Conservation (phyloP, 2,329 filamentous ascomycete genomes). For the Alternaria tenuissima region DNA sequence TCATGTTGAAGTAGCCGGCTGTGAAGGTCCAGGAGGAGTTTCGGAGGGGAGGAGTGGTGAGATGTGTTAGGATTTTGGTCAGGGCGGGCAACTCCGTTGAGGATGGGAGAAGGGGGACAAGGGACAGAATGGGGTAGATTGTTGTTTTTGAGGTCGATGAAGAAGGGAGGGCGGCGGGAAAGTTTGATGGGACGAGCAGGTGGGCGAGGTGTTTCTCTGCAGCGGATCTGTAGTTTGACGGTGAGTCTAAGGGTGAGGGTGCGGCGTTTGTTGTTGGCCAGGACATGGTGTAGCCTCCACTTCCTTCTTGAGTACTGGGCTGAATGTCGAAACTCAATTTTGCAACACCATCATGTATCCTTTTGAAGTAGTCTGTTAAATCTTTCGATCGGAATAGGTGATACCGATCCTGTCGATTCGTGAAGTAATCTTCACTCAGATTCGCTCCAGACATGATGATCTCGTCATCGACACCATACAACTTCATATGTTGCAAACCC, state of each 20-base stretch:
- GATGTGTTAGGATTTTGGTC: conserved; percentile 75
- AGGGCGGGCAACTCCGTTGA: conserved; percentile 91
- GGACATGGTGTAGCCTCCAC: conserved; percentile 62
- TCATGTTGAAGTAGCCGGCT: conserved; percentile 98
- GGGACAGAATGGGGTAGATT: conserved; percentile 87
- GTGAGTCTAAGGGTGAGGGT: conserved; percentile 75
- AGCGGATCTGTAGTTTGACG: conserved; percentile 72
- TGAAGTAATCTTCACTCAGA: conserved; percentile 92
- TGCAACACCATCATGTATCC: conserved; percentile 78
- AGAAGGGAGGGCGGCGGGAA: conserved; percentile 43
- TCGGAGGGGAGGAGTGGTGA: conserved; percentile 70
- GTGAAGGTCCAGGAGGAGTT: conserved; percentile 93
- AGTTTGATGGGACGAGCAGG: conserved; percentile 67
- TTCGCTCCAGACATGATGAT: conserved; percentile 92
- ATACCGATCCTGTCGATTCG: conserved; percentile 92
- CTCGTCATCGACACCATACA: conserved; percentile 95
- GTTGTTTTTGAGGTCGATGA: conserved; percentile 47
- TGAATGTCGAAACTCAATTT: conserved; percentile 82
- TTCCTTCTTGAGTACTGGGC: conserved; percentile 62
- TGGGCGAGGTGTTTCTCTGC: conserved; percentile 73
- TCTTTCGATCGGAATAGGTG: conserved; percentile 84
- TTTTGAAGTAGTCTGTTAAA: conserved; percentile 82
- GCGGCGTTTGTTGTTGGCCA: conserved; percentile 81
- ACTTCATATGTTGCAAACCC: conserved; percentile 98
- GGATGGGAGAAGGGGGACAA: conserved; percentile 84